A percentile compares a stretch with the other conserved stretches of the same genome.
phyloP scores from a whole-genome alignment of 2,329 filamentous ascomycete species.

The Raffaelea ambrosiae region DNA sequence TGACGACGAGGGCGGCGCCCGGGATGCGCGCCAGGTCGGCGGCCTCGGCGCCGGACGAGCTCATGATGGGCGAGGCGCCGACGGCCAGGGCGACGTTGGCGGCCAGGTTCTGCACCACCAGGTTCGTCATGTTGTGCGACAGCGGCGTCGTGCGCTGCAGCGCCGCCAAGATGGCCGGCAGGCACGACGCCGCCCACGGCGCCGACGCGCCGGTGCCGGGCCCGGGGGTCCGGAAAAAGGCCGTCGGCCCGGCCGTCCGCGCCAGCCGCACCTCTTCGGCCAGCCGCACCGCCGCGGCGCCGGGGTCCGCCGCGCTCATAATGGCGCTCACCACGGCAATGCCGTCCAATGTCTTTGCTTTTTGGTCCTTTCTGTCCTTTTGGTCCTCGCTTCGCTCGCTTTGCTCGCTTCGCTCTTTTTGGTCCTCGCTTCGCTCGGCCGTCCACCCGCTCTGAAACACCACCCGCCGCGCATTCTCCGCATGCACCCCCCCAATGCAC shows the following conservation, averaged over 20 bases:
- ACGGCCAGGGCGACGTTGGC: conserved; percentile 82
- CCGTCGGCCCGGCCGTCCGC: conserved; percentile 4
- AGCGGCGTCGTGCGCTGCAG: conserved; percentile 61
- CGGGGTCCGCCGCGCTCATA: conserved; percentile 62
- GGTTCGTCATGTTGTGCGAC: conserved; percentile 95
- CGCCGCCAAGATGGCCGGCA: conserved; percentile 42
- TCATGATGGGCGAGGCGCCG: conserved; percentile 90
- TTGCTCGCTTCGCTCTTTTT: too few species aligned
- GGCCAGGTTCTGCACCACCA: conserved; percentile 90
- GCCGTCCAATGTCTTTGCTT: conserved; percentile 60
- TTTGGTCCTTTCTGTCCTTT: conserved; percentile 13
- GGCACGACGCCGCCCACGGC: conserved; percentile 1
- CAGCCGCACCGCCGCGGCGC: conserved; percentile 52
- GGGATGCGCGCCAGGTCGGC: conserved; percentile 62
- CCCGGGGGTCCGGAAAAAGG: conserved; percentile 1
- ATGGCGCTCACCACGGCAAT: conserved; percentile 88
- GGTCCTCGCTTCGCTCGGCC: too few species aligned
- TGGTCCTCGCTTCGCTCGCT: too few species aligned
- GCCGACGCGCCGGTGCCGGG: neutral
- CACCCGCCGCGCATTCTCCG: conserved; percentile 64
- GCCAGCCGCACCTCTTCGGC: conserved; percentile 38
- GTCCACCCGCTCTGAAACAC: conserved; percentile 54
- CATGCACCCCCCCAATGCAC: conserved; percentile 83
- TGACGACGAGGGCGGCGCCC: conserved; percentile 74
- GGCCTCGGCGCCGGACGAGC: conserved; percentile 77